Conservation (phyloP, 129 eudicot species). For the Arctium lappa region DNA sequence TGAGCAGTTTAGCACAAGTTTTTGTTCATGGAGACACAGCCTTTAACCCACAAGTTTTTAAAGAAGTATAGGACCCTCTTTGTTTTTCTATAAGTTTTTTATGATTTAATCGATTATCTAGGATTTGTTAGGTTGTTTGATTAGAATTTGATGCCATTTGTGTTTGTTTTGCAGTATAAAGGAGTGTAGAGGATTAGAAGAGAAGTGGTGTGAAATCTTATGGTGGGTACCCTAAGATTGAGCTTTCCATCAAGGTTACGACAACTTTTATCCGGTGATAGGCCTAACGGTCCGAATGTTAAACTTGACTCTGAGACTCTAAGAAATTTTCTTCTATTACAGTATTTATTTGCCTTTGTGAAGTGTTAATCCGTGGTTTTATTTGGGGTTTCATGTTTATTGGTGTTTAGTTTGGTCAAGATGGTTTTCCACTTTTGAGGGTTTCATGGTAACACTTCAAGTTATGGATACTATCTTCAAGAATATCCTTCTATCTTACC, state of each 20-base stretch:
- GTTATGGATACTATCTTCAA: too few relatives aligned
- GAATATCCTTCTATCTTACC: too few relatives aligned
- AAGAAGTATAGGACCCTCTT: neutral
- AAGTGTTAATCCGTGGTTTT: neutral
- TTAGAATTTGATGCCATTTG: neutral
- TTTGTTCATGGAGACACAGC: too few relatives aligned
- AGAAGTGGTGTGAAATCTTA: conserved; percentile 25
- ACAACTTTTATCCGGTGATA: conserved; percentile 80
- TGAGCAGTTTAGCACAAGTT: too few relatives aligned
- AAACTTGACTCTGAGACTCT: conserved; percentile 92
- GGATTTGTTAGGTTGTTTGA: conserved; percentile 6
- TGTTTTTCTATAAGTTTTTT: neutral
- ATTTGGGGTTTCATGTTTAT: conserved; percentile 16
- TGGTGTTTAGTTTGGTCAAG: neutral
- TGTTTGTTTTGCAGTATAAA: conserved; percentile 41
- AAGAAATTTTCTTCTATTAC: conserved; percentile 10
- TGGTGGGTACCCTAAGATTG: conserved; percentile 86
- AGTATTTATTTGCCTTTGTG: neutral
- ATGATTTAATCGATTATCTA: conserved; percentile 17
- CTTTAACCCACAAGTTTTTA: too few relatives aligned
- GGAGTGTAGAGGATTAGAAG: conserved; percentile 46
- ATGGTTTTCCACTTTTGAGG: too few relatives aligned
- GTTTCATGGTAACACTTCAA: too few relatives aligned
- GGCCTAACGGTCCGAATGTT: conserved; percentile 70
- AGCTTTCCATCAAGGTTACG: conserved; percentile 91